phyloP scores from a whole-genome alignment of 306 rosid genomes.

The Glycyrrhiza uralensis region DNA sequence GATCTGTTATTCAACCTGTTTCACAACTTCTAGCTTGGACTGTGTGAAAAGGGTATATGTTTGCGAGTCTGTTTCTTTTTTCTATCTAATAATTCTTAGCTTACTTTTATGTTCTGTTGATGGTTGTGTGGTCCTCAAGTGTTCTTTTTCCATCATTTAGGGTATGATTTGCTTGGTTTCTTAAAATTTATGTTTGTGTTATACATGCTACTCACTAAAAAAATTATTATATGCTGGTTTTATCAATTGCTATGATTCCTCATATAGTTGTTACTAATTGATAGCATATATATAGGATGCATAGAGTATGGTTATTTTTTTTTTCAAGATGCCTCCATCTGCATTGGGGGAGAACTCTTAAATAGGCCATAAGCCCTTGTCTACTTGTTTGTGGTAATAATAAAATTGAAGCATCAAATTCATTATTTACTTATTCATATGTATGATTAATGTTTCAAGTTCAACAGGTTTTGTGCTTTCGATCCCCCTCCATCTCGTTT shows the following conservation, averaged over 20 bases:
- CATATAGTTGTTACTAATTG: not conserved
- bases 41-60: not conserved
- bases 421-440: not conserved
- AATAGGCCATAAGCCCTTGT: not conserved
- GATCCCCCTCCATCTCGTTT: slow-evolving; percentile 82
- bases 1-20: not conserved
- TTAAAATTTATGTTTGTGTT: not conserved
- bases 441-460: slow-evolving; percentile 21
- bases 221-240: not conserved
- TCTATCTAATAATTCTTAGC: slow-evolving; percentile 11
- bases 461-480: slow-evolving; percentile 60
- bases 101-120: not conserved
- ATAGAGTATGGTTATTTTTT: not conserved
- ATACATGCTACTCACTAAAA: not conserved
- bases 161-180: not conserved
- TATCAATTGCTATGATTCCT: not conserved
- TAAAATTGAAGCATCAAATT: slow-evolving; percentile 10
- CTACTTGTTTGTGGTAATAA: not conserved
- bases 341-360: not conserved
- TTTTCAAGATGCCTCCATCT: not conserved
- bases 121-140: not conserved
- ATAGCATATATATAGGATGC: not conserved
- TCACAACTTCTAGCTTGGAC: not conserved
- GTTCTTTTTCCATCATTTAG: not conserved
- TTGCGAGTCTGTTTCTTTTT: not conserved